Percentiles rank a stretch among this genome's conserved stretches.
Conservation (phyloP, 805 yeast genomes). For the Sugiyamaella boreocaroliniensis region DNA sequence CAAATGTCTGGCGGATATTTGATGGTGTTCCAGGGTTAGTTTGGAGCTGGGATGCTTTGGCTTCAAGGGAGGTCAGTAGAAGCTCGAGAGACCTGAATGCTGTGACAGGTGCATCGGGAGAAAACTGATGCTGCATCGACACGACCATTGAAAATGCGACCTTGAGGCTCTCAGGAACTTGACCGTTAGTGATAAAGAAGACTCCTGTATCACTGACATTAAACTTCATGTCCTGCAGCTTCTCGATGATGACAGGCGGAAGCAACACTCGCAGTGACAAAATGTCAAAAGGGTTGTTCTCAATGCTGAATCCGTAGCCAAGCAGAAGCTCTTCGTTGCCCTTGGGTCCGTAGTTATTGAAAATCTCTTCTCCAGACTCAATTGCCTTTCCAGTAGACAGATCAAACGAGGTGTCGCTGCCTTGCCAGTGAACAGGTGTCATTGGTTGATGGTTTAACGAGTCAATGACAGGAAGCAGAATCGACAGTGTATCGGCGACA, state of each 20-base stretch:
- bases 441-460: constrained; percentile 64
- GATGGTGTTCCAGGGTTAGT: not conserved
- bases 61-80: not conserved
- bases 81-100: not conserved
- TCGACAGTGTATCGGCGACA: constrained; percentile 42
- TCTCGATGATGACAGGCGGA: not conserved
- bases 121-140: not conserved
- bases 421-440: constrained; percentile 59
- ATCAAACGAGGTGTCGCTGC: constrained; percentile 16
- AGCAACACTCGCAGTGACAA: constrained; percentile 48
- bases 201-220: not conserved
- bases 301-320: constrained; percentile 72
- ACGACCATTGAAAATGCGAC: not conserved
- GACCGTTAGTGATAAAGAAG: constrained; percentile 1
- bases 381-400: constrained; percentile 28
- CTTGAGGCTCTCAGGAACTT: constrained; percentile 5
- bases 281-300: constrained; percentile 47
- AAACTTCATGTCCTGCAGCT: not conserved
- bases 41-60: not conserved
- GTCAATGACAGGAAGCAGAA: constrained; percentile 74
- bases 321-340: constrained; percentile 76
- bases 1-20: constrained; percentile 6
- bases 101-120: not conserved
- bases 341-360: constrained; percentile 81
- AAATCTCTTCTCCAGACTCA: constrained; percentile 46